A percentile compares a stretch with the other conserved stretches of the same genome.
Evolutionary conservation across 495 filamentous ascomycete species (phyloP).

Genomic region (Cenococcum geophilum): DNA sequence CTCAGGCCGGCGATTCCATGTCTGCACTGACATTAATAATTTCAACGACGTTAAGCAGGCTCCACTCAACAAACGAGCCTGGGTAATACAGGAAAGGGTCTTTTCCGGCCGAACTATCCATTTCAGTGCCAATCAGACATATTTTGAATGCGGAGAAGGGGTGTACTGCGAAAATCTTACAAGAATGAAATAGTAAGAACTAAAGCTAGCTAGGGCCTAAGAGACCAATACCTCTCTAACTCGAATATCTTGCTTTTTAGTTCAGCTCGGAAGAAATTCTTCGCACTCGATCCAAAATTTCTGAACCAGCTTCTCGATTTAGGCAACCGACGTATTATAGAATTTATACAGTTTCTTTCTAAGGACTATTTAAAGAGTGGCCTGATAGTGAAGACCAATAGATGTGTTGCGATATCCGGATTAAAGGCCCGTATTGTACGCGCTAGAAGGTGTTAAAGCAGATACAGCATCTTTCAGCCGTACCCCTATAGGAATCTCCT

Average conservation of each 20-base stretch:
- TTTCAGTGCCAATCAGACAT: neutral
- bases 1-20: neutral
- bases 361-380: slow-evolving; percentile 9
- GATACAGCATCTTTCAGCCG: slow-evolving; percentile 14
- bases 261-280: neutral
- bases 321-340: slow-evolving; percentile 12
- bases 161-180: slow-evolving; percentile 2
- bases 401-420: slow-evolving; percentile 17
- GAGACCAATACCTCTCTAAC: neutral
- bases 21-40: neutral
- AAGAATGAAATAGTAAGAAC: neutral
- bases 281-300: slow-evolving; percentile 14
- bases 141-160: slow-evolving; percentile 1
- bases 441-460: slow-evolving; percentile 8
- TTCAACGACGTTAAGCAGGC: neutral
- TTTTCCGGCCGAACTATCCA: neutral
- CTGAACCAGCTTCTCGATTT: slow-evolving; percentile 6
- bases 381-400: slow-evolving; percentile 9
- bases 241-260: neutral
- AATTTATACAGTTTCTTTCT: slow-evolving; percentile 17
- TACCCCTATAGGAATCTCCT: slow-evolving; percentile 10
- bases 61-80: slow-evolving; percentile 1
- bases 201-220: neutral
- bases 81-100: slow-evolving; percentile 3
- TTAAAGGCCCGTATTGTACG: slow-evolving; percentile 12